Evolutionary conservation across 768 basidiomycete species (phyloP), one percentile per base, ranked within the genome.

Genomic region (Mycena crocata): DNA sequence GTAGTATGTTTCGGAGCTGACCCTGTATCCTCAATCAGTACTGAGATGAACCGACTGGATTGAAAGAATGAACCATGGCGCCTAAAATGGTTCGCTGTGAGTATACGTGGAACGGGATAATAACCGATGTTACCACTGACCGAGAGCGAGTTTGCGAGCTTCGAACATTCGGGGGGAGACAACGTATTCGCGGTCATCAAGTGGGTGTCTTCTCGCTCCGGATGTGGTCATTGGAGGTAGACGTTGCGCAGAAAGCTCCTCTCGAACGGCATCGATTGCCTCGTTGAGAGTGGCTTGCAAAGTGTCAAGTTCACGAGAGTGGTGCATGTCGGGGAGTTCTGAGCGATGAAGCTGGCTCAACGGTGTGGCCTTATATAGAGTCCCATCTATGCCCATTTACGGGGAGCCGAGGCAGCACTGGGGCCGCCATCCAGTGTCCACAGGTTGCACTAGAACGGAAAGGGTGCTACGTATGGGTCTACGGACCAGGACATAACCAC

Each of bases 1-100:
- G 57, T 2, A 59, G 57, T 30, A 59, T 45, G 39, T 59, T 59
- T 17, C 57, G 45, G 13, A 59, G 57, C 34, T 59, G 57, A 3
- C 57, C 45, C 57, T 48, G 23, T 10, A n/a, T n/a, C n/a, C n/a
- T n/a, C n/a, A n/a, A n/a, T n/a, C n/a, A n/a, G n/a, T n/a, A n/a
- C n/a, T n/a, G n/a, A n/a, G n/a, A n/a, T n/a, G n/a, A n/a, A 12
- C 5, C 35, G 7, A 21, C 24, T 26, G 49, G 5, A 51, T 7
- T 2, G 15, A 13, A 2, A 52, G 21, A 13, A 46, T 26, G 30
- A 46, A 42, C 42, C 15, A 58, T 48, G 0, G 30, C 45, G 44
- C n/a, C 30, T 24, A 24, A 23, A 32, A 37, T 9, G 9, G 37
- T 37, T 9, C 17, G 37, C 37, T 17, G 37, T n/a, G 37, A 37